These are phyloP conservation scores for Diaporthe citri DNA, from an alignment of 2,329 filamentous ascomycete genomes.

Conservation along the genomic window DNA sequence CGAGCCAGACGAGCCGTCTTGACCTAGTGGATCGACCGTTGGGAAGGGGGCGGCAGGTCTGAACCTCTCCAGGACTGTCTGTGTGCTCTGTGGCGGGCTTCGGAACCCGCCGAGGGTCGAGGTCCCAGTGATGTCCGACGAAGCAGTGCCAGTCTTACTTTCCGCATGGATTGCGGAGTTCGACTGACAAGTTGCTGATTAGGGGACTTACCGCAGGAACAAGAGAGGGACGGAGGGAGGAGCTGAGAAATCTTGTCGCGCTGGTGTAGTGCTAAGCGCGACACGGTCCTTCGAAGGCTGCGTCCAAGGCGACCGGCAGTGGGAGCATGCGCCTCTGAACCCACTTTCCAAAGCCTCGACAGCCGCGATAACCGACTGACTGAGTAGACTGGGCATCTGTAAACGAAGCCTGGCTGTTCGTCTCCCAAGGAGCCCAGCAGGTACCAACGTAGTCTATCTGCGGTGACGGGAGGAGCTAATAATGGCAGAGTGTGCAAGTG, in stretches of 20 bases:
- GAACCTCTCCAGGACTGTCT: neutral
- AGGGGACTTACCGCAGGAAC: neutral
- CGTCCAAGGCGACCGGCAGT: constrained; percentile 1
- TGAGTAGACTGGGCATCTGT: neutral
- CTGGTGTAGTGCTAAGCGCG: constrained; percentile 12
- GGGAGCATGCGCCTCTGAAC: neutral
- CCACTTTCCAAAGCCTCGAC: neutral
- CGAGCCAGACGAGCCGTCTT: constrained; percentile 11
- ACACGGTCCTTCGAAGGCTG: neutral
- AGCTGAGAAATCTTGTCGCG: constrained; percentile 1
- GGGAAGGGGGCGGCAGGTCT: constrained; percentile 14
- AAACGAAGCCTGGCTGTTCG: neutral
- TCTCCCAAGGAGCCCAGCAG: neutral
- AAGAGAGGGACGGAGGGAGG: neutral
- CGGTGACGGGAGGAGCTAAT: neutral
- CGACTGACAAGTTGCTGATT: neutral
- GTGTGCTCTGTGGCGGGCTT: constrained; percentile 19
- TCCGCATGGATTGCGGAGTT: constrained; percentile 7
- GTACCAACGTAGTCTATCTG: neutral
- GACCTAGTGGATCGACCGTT: constrained; percentile 21
- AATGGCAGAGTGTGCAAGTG: neutral
- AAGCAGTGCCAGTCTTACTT: constrained; percentile 12
- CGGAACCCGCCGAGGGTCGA: constrained; percentile 27
- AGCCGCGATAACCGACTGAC: constrained; percentile 13
- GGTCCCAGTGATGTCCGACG: constrained; percentile 11